These are phyloP conservation scores for Pholiota adiposa DNA, from an alignment of 1,284 basidiomycete species.

Conservation along the genomic window DNA sequence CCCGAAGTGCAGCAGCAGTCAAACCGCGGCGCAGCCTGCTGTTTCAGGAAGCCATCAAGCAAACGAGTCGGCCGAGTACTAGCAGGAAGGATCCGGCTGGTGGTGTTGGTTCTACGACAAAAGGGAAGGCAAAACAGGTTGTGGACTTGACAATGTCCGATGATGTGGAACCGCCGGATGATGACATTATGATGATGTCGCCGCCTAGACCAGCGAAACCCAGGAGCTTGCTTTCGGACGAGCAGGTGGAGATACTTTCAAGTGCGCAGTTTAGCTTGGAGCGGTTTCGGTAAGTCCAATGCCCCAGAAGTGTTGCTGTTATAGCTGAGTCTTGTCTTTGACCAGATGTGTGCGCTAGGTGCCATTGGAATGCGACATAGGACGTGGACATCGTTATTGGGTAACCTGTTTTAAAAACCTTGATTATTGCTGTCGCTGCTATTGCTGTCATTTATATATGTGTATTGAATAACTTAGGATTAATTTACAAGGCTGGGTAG, in stretches of 20 bases:
- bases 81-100: background rate
- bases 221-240: background rate
- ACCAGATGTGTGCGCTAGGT: background rate
- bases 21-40: background rate
- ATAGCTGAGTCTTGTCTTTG: background rate
- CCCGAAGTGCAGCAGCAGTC: background rate
- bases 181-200: conserved; percentile 7
- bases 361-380: background rate
- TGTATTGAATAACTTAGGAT: no score
- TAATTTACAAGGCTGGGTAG: no score
- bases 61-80: background rate
- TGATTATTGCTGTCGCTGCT: conserved; percentile 17
- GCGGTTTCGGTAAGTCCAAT: conserved; percentile 22
- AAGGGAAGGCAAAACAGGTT: conserved; percentile 8
- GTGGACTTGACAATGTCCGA: conserved; percentile 20
- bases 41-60: conserved; percentile 11
- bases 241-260: background rate
- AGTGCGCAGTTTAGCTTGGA: conserved; percentile 12
- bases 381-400: background rate
- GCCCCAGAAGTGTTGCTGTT: background rate
- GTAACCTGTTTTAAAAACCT: background rate
- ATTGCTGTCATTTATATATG: conserved; percentile 9
- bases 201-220: conserved; percentile 5
- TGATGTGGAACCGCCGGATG: conserved; percentile 13
- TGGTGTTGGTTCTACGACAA: background rate